phyloP scores from a whole-genome alignment of 305 asterid species.

The Euphrasia arctica region DNA sequence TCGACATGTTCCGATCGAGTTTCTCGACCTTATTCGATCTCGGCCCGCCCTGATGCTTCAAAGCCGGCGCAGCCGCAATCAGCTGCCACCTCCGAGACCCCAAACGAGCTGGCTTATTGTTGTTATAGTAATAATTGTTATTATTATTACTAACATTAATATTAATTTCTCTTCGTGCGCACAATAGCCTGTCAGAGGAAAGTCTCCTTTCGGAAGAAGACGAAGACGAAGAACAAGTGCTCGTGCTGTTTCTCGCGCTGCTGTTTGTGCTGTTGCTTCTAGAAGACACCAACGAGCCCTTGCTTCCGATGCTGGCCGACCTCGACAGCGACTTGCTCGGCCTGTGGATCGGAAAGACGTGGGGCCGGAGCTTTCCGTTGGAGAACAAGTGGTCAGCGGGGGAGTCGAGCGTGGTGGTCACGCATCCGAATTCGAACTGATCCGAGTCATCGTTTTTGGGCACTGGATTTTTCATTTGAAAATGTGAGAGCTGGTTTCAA shows the following conservation, averaged over 20 bases:
- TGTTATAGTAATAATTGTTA: neutral
- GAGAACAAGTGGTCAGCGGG: conserved; percentile 78
- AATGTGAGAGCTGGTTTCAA: neutral
- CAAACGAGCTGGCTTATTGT: conserved; percentile 22
- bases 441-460: conserved; percentile 30
- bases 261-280: conserved; percentile 76
- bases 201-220: conserved; percentile 24
- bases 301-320: conserved; percentile 74
- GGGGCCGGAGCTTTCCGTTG: conserved; percentile 74
- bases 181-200: neutral
- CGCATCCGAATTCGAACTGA: conserved; percentile 43
- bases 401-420: conserved; percentile 43
- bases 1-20: conserved; percentile 18
- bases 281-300: conserved; percentile 50
- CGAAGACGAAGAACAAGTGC: conserved; percentile 10
- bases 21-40: conserved; percentile 24
- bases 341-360: conserved; percentile 46
- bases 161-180: neutral
- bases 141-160: too few relatives aligned
- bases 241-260: conserved; percentile 76
- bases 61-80: conserved; percentile 50
- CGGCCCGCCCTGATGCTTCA: conserved; percentile 37
- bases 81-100: conserved; percentile 56
- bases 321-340: conserved; percentile 33
- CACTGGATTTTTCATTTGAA: neutral